Evolutionary conservation across 202 grass and related monocot species (phyloP).

Genomic region (Carex sylvatica): DNA sequence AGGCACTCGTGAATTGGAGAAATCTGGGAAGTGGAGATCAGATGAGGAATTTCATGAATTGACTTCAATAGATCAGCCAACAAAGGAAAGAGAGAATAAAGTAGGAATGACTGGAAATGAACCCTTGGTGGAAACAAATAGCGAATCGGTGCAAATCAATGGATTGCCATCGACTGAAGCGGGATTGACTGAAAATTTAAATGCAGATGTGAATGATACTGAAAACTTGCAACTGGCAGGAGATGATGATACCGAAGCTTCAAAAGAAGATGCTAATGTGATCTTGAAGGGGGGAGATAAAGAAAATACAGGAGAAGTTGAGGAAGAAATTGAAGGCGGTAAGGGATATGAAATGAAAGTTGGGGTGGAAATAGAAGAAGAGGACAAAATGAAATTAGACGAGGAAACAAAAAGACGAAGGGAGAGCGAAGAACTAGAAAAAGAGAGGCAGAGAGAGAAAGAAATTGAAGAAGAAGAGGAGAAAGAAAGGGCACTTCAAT

Average conservation of each 20-base stretch:
- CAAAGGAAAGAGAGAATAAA: slow-evolving; percentile 13
- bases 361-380: slow-evolving; percentile 30
- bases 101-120: slow-evolving; percentile 4
- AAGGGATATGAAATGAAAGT: slow-evolving; percentile 28
- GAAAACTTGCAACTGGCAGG: not conserved
- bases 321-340: slow-evolving; percentile 30
- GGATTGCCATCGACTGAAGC: not conserved
- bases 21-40: slow-evolving; percentile 64
- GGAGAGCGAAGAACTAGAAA: slow-evolving; percentile 13
- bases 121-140: slow-evolving; percentile 12
- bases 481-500: slow-evolving; percentile 25
- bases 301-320: not conserved
- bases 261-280: not conserved
- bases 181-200: not conserved
- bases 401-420: slow-evolving; percentile 23
- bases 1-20: slow-evolving; percentile 36
- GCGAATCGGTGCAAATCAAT: not conserved
- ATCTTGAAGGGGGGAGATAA: not conserved
- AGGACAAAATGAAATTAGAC: slow-evolving; percentile 24
- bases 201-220: not conserved
- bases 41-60: slow-evolving; percentile 60
- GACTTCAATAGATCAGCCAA: slow-evolving; percentile 24
- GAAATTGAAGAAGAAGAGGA: slow-evolving; percentile 33
- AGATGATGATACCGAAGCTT: not conserved
- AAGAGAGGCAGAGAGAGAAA: slow-evolving; percentile 7